These are phyloP conservation scores for Debaryomyces subglobosus DNA, from an alignment of 1,139 yeast species.

Conservation along the genomic window DNA sequence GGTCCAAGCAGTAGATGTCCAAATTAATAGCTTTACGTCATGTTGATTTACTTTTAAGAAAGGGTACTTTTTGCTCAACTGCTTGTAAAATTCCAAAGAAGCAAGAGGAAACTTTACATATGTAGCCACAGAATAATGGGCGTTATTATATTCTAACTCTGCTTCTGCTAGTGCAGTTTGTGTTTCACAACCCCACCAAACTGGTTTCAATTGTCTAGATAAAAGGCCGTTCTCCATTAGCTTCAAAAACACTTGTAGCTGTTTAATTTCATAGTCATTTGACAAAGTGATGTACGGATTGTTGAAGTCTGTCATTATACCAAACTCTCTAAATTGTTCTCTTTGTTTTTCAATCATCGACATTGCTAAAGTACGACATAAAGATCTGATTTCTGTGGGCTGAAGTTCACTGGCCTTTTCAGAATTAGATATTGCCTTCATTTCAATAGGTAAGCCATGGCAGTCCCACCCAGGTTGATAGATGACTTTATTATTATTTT, in stretches of 20 bases:
- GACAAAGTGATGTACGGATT: conserved; percentile 73
- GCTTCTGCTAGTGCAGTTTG: conserved; percentile 96
- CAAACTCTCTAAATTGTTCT: conserved; percentile 66
- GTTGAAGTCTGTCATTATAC: conserved; percentile 82
- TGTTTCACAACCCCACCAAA: conserved; percentile 96
- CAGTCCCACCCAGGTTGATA: conserved; percentile 98
- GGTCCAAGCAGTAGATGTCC: conserved; percentile 99
- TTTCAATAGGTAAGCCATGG: conserved; percentile 95
- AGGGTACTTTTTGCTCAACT: conserved; percentile 8
- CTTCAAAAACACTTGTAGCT: conserved; percentile 67
- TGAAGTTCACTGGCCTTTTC: conserved; percentile 24
- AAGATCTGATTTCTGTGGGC: conserved; percentile 58
- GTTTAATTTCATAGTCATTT: conserved; percentile 71
- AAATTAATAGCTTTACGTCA: conserved; percentile 51
- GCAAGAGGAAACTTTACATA: conserved; percentile 68
- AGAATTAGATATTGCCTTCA: conserved; percentile 64
- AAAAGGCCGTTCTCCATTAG: conserved; percentile 71
- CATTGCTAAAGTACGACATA: conserved; percentile 71
- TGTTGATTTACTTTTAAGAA: conserved; percentile 7
- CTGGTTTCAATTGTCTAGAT: conserved; percentile 87
- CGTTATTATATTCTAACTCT: conserved; percentile 82
- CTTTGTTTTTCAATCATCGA: conserved; percentile 66
- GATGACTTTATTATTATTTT: conserved; percentile 58
- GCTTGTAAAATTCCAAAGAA: conserved; percentile 8
- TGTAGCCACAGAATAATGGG: conserved; percentile 72